Conservation (phyloP, 2,329 filamentous ascomycete species). For the Helminthosporium solani region DNA sequence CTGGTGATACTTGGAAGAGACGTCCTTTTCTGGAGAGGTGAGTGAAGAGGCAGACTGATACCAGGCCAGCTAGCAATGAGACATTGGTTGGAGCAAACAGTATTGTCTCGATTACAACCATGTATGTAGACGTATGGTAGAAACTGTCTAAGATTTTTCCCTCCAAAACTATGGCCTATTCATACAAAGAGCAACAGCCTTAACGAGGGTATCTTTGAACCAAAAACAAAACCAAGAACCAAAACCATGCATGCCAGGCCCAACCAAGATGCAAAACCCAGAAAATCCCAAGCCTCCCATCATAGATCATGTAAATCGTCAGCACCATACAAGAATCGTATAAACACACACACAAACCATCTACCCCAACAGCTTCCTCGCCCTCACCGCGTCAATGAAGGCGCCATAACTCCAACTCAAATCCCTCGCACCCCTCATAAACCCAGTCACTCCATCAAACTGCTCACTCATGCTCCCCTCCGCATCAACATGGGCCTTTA, state of each 20-base stretch:
- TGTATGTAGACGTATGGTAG: too few relatives aligned
- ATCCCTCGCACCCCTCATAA: constrained; percentile 44
- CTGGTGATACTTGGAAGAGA: too few relatives aligned
- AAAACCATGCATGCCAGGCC: too few relatives aligned
- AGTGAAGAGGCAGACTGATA: too few relatives aligned
- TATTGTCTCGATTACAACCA: too few relatives aligned
- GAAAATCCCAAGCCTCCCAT: background rate
- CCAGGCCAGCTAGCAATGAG: too few relatives aligned
- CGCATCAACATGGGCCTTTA: constrained; percentile 41
- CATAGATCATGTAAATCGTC: background rate
- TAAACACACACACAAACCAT: too few relatives aligned
- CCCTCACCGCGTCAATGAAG: constrained; percentile 43
- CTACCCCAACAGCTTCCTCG: constrained; percentile 29
- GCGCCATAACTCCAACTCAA: constrained; percentile 51
- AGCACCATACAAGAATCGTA: background rate
- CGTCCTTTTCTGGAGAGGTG: too few relatives aligned
- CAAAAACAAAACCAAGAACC: background rate
- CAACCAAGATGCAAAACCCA: too few relatives aligned
- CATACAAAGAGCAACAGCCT: background rate
- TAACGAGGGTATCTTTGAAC: constrained; percentile 1
- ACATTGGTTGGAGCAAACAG: too few relatives aligned
- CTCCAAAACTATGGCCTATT: too few relatives aligned
- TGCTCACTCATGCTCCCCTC: constrained; percentile 48
- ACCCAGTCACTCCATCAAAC: constrained; percentile 45
- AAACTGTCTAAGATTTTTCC: too few relatives aligned